phyloP scores from a whole-genome alignment of 345 rosid genomes.

The Linum trigynum region DNA sequence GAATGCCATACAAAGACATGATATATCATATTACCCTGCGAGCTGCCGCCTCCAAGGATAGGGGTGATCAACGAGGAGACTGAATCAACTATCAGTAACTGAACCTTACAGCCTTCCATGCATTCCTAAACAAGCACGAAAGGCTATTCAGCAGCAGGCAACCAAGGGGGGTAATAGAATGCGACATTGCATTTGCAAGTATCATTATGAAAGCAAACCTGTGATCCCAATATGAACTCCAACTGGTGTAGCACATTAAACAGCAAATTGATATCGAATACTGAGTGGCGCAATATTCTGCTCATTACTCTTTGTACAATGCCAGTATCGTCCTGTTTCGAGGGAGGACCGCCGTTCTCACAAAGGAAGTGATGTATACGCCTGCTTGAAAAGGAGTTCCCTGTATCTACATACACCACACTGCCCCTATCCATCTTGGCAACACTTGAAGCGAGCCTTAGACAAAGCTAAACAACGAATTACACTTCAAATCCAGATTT shows the following conservation, averaged over 20 bases:
- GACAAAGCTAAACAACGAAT: slow-evolving; percentile 39
- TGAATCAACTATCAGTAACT: slow-evolving; percentile 60
- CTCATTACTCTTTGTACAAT: slow-evolving; percentile 42
- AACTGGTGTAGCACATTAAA: slow-evolving; percentile 50
- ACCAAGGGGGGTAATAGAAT: background rate
- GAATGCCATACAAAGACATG: background rate
- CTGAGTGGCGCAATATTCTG: slow-evolving; percentile 46
- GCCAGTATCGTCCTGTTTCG: slow-evolving; percentile 7
- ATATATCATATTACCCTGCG: slow-evolving; percentile 41
- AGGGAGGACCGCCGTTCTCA: slow-evolving; percentile 21
- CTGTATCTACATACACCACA: slow-evolving; percentile 60
- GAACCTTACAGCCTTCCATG: slow-evolving; percentile 24
- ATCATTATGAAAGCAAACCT: slow-evolving; percentile 33
- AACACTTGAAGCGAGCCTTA: slow-evolving; percentile 47
- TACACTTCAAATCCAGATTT: background rate
- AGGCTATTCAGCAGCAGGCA: slow-evolving; percentile 8
- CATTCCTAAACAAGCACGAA: slow-evolving; percentile 24
- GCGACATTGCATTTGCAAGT: background rate
- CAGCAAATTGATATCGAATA: slow-evolving; percentile 61
- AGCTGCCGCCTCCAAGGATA: slow-evolving; percentile 54
- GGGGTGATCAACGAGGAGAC: slow-evolving; percentile 69
- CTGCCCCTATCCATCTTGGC: slow-evolving; percentile 36
- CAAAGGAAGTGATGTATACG: slow-evolving; percentile 42
- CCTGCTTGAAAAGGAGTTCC: slow-evolving; percentile 71
- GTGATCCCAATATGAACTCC: slow-evolving; percentile 34